A percentile compares a stretch with the other conserved stretches of the same genome.
Conservation (phyloP, 164 flowering plant genomes). For the Kalanchoe fedtschenkoi region DNA sequence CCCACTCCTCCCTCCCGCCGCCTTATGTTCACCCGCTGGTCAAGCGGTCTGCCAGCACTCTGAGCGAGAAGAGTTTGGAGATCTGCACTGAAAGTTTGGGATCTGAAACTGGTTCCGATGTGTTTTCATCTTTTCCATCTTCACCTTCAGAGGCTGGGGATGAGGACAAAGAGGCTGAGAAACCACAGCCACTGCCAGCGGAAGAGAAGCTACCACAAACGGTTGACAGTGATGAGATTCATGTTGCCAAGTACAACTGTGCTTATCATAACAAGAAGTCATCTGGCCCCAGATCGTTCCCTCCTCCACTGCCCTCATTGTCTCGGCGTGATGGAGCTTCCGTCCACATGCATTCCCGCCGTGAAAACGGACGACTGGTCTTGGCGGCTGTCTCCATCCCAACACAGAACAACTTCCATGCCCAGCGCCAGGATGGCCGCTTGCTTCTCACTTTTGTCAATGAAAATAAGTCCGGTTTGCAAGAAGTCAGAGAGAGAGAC, state of each 20-base stretch:
- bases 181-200: not conserved
- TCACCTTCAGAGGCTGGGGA: not conserved
- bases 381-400: slow-evolving; percentile 7
- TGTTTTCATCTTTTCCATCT: not conserved
- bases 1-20: not conserved
- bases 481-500: not conserved
- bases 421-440: slow-evolving; percentile 11
- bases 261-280: slow-evolving; percentile 5
- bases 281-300: slow-evolving; percentile 3
- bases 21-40: slow-evolving; percentile 9
- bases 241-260: slow-evolving; percentile 6
- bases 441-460: slow-evolving; percentile 11
- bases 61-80: slow-evolving; percentile 7
- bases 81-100: slow-evolving; percentile 12
- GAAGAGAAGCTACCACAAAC: not conserved
- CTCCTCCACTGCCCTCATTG: slow-evolving; percentile 8
- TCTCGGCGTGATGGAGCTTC: slow-evolving; percentile 1
- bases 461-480: not conserved
- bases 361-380: slow-evolving; percentile 8
- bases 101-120: slow-evolving; percentile 8
- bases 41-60: slow-evolving; percentile 1
- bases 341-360: slow-evolving; percentile 4
- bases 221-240: not conserved
- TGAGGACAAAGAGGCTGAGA: not conserved
- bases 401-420: slow-evolving; percentile 5